A percentile compares a stretch with the other conserved stretches of the same genome.
Conservation (phyloP, 495 filamentous ascomycete species). For the Tuber aestivum region DNA sequence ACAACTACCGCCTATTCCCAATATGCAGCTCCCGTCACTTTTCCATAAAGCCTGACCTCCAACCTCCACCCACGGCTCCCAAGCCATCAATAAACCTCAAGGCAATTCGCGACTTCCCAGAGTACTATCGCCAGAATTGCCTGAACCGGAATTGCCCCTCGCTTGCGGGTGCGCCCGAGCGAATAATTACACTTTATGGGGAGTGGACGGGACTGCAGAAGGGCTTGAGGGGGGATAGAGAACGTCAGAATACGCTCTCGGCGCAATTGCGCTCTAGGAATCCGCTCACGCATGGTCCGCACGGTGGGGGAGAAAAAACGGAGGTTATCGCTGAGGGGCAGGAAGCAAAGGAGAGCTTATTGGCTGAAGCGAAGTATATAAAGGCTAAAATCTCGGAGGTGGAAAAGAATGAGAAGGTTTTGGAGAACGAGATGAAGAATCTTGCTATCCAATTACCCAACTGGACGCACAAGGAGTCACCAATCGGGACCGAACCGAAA, state of each 20-base stretch:
- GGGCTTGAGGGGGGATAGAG: conserved; percentile 53
- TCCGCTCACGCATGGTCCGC: conserved; percentile 42
- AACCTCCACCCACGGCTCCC: conserved; percentile 63
- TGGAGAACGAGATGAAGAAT: conserved; percentile 61
- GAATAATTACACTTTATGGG: conserved; percentile 64
- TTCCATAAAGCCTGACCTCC: conserved; percentile 1
- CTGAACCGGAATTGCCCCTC: conserved; percentile 73
- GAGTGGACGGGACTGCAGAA: conserved; percentile 56
- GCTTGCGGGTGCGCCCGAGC: conserved; percentile 58
- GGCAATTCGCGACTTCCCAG: conserved; percentile 75
- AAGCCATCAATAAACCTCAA: conserved; percentile 75
- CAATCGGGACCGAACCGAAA: conserved; percentile 56
- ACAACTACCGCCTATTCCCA: neutral
- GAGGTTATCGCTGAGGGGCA: conserved; percentile 33
- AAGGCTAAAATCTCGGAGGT: conserved; percentile 61
- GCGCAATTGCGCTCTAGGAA: conserved; percentile 49
- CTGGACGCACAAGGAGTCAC: conserved; percentile 69
- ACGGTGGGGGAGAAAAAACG: conserved; percentile 36
- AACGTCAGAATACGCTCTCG: conserved; percentile 54
- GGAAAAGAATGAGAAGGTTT: conserved; percentile 53
- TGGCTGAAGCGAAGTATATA: conserved; percentile 61
- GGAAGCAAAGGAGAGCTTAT: conserved; percentile 48
- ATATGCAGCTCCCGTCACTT: neutral
- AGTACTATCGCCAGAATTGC: conserved; percentile 75
- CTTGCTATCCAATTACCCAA: conserved; percentile 82